Base-by-base conservation (phyloP, 202 grass and related monocot genomes). In the Cymbopogon flexuosus region DNA sequence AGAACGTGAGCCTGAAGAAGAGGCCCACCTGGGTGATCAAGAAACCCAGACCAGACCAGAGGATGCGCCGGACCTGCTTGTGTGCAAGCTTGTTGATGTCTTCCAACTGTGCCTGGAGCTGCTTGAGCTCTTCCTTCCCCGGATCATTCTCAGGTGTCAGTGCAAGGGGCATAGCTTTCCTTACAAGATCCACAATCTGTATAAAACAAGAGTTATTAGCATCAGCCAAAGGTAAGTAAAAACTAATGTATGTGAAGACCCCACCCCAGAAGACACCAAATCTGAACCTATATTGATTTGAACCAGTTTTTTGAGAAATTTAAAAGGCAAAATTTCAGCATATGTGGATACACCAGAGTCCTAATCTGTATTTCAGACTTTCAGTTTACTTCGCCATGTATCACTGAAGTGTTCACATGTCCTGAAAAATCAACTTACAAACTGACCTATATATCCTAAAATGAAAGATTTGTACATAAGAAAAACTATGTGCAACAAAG, bases 1-100 rank as follows among this genome's bases (percentile, higher is more conserved):
- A 98, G 88, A 98, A 98, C 15, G 96, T 98, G 43, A 98, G 90
- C 77, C 96, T 87, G 59, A 98, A 95, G 81, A 95, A 95, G 68
- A 98, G 84, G 31, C 96, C 90, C 2, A 95, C 81, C 59, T 99
- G 96, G 8, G 86, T 84, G 73, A 99, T 86, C 27, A 95, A 61
- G 81, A 90, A 84, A 10, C 84, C 96, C 46, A 99, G 75, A 14
- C 96, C 96, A 43, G 88, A 91, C 96, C 88, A 96, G 12, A 99
- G 92, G 71, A 96, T 90, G 12, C 84, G 83, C 1, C 96, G 86
- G 41, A 99, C 96, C 83, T 99, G 92, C 72, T 88, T 99, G 90
- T 99, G 92, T 15, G 92, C 90, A 0, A 93, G 87, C 76, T 84
- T 84, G 73, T 96, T 93, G 27, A 99, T 93, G 31, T 93, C 83